Evolutionary conservation across 345 rosid species (phyloP).

Genomic region (Acer saccharum): DNA sequence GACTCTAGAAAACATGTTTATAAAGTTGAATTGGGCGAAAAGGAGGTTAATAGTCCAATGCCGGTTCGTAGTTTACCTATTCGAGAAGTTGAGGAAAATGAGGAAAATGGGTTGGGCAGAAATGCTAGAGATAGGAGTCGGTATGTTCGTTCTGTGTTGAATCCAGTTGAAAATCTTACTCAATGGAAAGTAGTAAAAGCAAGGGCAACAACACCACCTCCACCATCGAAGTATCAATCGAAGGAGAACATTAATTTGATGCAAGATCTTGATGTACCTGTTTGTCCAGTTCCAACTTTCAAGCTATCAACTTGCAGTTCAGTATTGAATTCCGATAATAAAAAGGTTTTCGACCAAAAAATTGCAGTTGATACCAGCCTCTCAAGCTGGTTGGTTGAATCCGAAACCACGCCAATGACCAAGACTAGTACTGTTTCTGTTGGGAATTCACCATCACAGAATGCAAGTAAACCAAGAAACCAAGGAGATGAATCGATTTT

Average conservation of each 20-base stretch:
- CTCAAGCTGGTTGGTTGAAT: slow-evolving; percentile 62
- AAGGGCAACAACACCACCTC: slow-evolving; percentile 19
- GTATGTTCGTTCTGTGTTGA: slow-evolving; percentile 45
- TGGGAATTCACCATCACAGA: slow-evolving; percentile 38
- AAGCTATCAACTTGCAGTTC: slow-evolving; percentile 11
- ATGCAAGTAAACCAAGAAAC: slow-evolving; percentile 33
- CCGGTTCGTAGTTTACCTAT: slow-evolving; percentile 4
- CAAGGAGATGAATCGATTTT: slow-evolving; percentile 37
- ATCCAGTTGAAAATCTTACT: slow-evolving; percentile 51
- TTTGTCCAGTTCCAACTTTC: slow-evolving; percentile 29
- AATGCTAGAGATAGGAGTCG: slow-evolving; percentile 31
- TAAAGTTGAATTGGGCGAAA: slow-evolving; percentile 32
- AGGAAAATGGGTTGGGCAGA: slow-evolving; percentile 4
- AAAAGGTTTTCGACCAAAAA: slow-evolving; percentile 31
- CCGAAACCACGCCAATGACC: slow-evolving; percentile 41
- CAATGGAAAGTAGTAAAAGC: slow-evolving; percentile 46
- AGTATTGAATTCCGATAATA: slow-evolving; percentile 9
- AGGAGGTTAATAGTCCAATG: slow-evolving; percentile 47
- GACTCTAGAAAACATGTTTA: slow-evolving; percentile 47
- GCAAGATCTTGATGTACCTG: slow-evolving; percentile 14
- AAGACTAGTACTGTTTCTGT: slow-evolving; percentile 34
- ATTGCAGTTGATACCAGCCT: slow-evolving; percentile 64
- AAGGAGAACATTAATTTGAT: slow-evolving; percentile 43
- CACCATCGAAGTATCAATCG: slow-evolving; percentile 34
- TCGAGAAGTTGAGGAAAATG: slow-evolving; percentile 25